Evolutionary conservation across 345 rosid species (phyloP).

Genomic region (Lepidium sativum): DNA sequence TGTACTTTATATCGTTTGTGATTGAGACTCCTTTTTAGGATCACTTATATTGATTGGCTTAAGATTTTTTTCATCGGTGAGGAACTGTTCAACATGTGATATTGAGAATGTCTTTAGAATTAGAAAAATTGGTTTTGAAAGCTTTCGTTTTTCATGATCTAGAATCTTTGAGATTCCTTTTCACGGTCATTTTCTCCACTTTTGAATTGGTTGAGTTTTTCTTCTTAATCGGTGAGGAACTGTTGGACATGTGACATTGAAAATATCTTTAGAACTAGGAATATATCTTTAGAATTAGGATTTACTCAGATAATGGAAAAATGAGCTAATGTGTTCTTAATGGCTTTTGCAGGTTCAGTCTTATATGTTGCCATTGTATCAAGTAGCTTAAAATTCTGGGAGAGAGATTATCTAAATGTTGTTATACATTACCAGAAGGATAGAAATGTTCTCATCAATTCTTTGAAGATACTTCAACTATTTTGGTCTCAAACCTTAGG

Average conservation of each 20-base stretch:
- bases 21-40: background rate
- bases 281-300: too few relatives aligned
- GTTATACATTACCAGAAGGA: constrained; percentile 15
- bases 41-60: background rate
- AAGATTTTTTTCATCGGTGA: background rate
- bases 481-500: constrained; percentile 19
- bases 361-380: constrained; percentile 12
- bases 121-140: background rate
- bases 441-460: constrained; percentile 17
- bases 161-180: background rate
- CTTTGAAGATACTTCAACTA: constrained; percentile 21
- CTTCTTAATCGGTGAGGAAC: background rate
- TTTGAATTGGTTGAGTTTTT: background rate
- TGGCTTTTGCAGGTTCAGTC: constrained; percentile 8
- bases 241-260: background rate
- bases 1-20: too few relatives aligned
- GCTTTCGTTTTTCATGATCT: too few relatives aligned
- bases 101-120: background rate
- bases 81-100: background rate
- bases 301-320: background rate
- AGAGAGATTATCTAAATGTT: constrained; percentile 19
- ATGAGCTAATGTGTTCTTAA: background rate
- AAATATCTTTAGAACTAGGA: background rate
- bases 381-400: constrained; percentile 17
- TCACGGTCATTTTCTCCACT: background rate